Conservation (phyloP, 352 stramenopile genomes). For the Chrysophaeum taylorii region DNA sequence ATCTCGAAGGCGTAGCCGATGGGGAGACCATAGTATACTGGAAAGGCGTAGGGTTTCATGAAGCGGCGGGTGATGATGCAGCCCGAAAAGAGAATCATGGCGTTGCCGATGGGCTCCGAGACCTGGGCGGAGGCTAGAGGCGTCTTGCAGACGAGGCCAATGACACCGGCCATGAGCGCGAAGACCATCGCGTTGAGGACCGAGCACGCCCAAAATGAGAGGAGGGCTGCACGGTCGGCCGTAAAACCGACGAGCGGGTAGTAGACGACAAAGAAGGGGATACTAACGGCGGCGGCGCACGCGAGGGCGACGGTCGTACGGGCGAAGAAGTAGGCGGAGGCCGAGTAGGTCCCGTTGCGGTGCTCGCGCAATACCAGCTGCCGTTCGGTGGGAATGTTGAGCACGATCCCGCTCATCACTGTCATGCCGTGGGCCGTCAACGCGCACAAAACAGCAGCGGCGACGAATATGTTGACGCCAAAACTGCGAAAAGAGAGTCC, state of each 20-base stretch:
- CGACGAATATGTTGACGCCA: neutral
- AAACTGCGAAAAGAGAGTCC: neutral
- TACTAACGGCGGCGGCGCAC: neutral
- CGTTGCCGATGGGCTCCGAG: neutral
- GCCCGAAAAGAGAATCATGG: neutral
- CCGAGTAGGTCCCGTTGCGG: slow-evolving; percentile 2
- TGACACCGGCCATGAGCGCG: neutral
- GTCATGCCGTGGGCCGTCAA: too few relatives aligned
- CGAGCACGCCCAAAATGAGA: too few relatives aligned
- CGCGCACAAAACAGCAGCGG: neutral
- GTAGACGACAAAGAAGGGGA: neutral
- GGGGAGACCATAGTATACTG: neutral
- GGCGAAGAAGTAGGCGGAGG: neutral
- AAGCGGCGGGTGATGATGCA: neutral
- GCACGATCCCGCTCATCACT: too few relatives aligned
- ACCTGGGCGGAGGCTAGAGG: neutral
- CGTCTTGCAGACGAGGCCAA: neutral
- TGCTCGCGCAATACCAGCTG: neutral
- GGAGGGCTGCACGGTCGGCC: too few relatives aligned
- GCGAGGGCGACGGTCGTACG: neutral
- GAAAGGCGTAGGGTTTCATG: neutral
- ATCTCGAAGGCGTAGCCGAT: neutral
- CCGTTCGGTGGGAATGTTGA: neutral
- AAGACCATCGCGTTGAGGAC: too few relatives aligned
- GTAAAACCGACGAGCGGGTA: too few relatives aligned